Evolutionary conservation across 106 monocot genomes (phyloP), one percentile per base, ranked within the genome.

Genomic region (Platanthera guangdongensis): DNA sequence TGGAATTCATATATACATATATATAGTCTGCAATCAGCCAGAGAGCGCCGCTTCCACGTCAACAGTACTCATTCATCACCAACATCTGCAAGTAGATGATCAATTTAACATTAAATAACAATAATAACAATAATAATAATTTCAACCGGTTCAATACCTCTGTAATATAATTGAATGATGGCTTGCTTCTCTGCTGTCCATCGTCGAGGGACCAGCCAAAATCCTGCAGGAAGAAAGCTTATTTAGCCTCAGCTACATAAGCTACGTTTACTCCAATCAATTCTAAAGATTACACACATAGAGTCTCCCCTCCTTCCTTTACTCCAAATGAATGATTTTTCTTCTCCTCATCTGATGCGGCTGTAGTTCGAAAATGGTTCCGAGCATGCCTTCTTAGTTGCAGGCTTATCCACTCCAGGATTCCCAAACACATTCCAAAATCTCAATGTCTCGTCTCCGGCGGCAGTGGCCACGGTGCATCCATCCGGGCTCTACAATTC

Each of bases 401-500:
- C 82, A 18, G 80, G 78, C 18, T 87, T 87, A 16, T 74, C 57
- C 46, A 72, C 74, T 74, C 75, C 81, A 57, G 90, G 87, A 73
- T 74, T 73, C 11, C 90, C 90, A 82, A 90, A 90, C 3, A 87
- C 87, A 57, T 85, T 87, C 90, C 90, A 90, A 32, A 87, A 87
- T 47, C 82, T 85, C 22, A 87, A 73, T n/a, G 81, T 87, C 75
- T 87, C 90, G 77, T 90, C 87, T 51, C 81, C 90, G 2, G 83
- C 85, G 4, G 90, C 90, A 47, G 90, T 85, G 18, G 85, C 87
- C 8, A 87, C 90, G 2, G 85, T 84, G 15, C 74, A 83, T 6
- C 87, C 90, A 79, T 90, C 85, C 9, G 90, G 90, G 48, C 85
- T 87, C 90, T 89, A 76, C 78, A 88, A 76, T 15, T 8, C n/a